Conservation (phyloP, 2,329 filamentous ascomycete species). For the Celoporthe dispersa region DNA sequence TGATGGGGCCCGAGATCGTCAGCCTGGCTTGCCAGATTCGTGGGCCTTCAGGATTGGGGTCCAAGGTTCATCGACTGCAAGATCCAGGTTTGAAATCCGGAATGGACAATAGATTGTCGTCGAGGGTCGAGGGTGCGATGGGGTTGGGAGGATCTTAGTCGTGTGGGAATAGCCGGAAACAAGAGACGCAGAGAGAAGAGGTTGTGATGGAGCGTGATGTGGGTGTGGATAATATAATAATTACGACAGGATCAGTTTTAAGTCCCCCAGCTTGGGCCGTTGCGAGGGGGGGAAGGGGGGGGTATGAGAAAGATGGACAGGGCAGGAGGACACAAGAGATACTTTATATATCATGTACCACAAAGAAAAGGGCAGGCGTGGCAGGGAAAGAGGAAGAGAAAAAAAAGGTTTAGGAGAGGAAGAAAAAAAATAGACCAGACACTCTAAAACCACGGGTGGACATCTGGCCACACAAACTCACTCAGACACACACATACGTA, state of each 20-base stretch:
- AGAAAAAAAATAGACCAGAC: background rate
- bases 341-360: background rate
- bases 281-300: background rate
- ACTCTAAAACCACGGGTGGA: background rate
- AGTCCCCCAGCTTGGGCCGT: background rate
- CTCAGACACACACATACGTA: background rate
- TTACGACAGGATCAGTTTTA: background rate
- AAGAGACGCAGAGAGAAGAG: slow-evolving; percentile 8
- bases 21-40: background rate
- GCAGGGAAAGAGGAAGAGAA: background rate
- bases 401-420: too few relatives aligned
- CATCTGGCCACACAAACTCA: background rate
- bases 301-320: slow-evolving; percentile 18
- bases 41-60: background rate
- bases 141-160: slow-evolving; percentile 7
- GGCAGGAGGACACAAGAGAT: background rate
- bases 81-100: slow-evolving; percentile 9
- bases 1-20: background rate
- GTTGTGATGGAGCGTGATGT: background rate
- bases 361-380: background rate
- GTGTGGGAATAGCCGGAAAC: slow-evolving; percentile 8
- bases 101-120: background rate
- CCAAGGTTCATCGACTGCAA: slow-evolving; percentile 1
- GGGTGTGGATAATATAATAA: slow-evolving; percentile 5
- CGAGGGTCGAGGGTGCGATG: background rate